Conservation (phyloP, 2,329 filamentous ascomycete species). For the Colletotrichum sp. region DNA sequence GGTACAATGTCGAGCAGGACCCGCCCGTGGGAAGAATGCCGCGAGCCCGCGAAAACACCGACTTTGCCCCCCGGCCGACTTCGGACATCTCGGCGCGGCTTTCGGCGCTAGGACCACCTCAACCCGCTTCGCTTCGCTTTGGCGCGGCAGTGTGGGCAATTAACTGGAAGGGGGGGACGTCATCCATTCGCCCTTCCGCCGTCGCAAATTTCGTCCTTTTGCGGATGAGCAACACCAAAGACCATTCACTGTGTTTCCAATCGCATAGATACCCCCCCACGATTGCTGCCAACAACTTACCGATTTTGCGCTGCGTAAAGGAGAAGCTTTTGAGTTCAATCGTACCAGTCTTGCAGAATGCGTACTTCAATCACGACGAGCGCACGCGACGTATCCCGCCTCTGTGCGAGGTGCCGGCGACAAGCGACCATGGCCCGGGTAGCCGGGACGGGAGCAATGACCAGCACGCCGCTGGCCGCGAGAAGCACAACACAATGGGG, state of each 20-base stretch:
- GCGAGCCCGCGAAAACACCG: neutral
- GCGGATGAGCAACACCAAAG: neutral
- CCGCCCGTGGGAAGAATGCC: conserved; percentile 6
- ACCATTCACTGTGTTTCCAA: neutral
- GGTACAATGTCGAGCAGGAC: neutral
- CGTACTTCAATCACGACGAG: conserved; percentile 28
- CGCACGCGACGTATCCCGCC: conserved; percentile 32
- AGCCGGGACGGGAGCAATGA: conserved; percentile 17
- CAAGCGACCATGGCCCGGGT: conserved; percentile 26
- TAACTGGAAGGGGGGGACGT: conserved; percentile 9
- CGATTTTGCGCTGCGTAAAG: neutral
- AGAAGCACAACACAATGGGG: neutral
- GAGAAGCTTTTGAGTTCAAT: neutral
- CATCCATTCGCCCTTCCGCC: neutral
- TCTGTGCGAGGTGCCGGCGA: conserved; percentile 38
- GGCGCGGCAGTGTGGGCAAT: conserved; percentile 11
- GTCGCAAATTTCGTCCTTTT: neutral
- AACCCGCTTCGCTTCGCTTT: conserved; percentile 12
- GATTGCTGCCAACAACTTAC: neutral
- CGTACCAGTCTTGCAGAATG: conserved; percentile 22
- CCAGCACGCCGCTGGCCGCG: neutral
- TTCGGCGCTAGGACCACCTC: conserved; percentile 6
- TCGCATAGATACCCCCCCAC: neutral
- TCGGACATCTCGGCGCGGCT: conserved; percentile 16
- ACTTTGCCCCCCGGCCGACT: neutral